Percentiles rank a stretch among this genome's conserved stretches.
phyloP scores from a whole-genome alignment of 345 rosid genomes.

The Pseudoturritis turrita region DNA sequence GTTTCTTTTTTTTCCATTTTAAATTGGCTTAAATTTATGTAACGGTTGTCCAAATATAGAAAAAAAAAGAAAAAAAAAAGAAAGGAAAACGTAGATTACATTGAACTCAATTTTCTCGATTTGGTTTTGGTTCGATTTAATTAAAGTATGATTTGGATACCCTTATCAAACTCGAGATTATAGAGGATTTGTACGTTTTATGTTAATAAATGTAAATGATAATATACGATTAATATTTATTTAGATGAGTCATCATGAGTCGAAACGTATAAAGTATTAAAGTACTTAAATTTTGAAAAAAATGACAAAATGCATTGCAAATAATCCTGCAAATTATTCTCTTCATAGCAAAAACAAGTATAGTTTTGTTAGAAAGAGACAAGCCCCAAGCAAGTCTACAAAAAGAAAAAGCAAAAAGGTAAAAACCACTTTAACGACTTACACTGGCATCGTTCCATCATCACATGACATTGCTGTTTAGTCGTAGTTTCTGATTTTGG shows the following conservation, averaged over 20 bases:
- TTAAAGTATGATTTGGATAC: not conserved
- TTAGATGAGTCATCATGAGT: not conserved
- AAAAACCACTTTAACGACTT: not conserved
- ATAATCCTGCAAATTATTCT: too few species aligned
- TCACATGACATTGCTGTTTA: not conserved
- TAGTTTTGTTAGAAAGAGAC: not conserved
- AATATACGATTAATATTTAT: not conserved
- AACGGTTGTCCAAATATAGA: not conserved
- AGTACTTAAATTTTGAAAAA: not conserved
- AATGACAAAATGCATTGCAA: not conserved
- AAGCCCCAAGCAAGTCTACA: not conserved
- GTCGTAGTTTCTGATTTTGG: not conserved
- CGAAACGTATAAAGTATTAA: not conserved
- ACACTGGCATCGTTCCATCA: not conserved
- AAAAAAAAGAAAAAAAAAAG: not conserved
- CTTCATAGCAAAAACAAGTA: too few species aligned
- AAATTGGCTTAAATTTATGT: not conserved
- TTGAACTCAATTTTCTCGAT: not conserved
- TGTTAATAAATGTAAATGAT: not conserved
- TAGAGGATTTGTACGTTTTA: not conserved
- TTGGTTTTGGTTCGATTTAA: not conserved
- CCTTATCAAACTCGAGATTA: not conserved
- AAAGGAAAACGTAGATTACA: not conserved
- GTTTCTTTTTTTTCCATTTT: not conserved
- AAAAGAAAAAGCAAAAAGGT: not conserved